These are phyloP conservation scores for Delitschia confertaspora DNA, from an alignment of 495 filamentous ascomycete genomes.

Conservation along the genomic window DNA sequence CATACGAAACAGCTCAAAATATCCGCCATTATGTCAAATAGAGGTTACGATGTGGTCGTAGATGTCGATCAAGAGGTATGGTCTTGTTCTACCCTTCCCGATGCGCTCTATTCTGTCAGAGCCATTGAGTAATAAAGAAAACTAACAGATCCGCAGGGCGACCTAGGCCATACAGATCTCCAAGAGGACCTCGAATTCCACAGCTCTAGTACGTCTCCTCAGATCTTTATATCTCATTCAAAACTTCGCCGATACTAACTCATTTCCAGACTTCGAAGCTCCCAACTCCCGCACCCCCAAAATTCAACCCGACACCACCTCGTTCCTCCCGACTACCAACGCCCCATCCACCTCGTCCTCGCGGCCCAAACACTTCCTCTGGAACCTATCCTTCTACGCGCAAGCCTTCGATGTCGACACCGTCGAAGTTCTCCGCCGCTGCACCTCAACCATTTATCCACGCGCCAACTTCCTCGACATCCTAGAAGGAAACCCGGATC, in stretches of 20 bases:
- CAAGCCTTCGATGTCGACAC: slow-evolving; percentile 99
- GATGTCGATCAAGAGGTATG: slow-evolving; percentile 84
- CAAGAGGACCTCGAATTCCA: slow-evolving; percentile 99
- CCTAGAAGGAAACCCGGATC: slow-evolving; percentile 90
- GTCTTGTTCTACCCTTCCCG: too few species aligned
- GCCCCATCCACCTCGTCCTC: slow-evolving; percentile 15
- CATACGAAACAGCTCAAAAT: slow-evolving; percentile 1
- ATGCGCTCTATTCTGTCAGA: slow-evolving; percentile 3
- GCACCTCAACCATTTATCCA: slow-evolving; percentile 75
- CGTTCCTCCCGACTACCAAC: slow-evolving; percentile 28
- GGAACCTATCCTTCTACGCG: slow-evolving; percentile 87
- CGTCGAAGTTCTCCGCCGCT: slow-evolving; percentile 71
- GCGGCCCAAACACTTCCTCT: slow-evolving; percentile 76
- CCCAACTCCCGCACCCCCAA: slow-evolving; percentile 46
- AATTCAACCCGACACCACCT: slow-evolving; percentile 55
- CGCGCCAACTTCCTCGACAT: slow-evolving; percentile 92
- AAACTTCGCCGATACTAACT: slow-evolving; percentile 37
- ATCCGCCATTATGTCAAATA: slow-evolving; percentile 54
- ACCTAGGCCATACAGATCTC: slow-evolving; percentile 94
- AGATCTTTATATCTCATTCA: background rate
- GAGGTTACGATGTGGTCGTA: slow-evolving; percentile 94
- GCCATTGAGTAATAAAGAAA: slow-evolving; percentile 21
- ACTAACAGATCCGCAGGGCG: slow-evolving; percentile 53
- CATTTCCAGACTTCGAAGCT: slow-evolving; percentile 45
- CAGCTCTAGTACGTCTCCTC: slow-evolving; percentile 57